phyloP scores from a whole-genome alignment of 225 moss, liverwort and hornwort genomes.

The Bryoerythrophyllum caledonicum region DNA sequence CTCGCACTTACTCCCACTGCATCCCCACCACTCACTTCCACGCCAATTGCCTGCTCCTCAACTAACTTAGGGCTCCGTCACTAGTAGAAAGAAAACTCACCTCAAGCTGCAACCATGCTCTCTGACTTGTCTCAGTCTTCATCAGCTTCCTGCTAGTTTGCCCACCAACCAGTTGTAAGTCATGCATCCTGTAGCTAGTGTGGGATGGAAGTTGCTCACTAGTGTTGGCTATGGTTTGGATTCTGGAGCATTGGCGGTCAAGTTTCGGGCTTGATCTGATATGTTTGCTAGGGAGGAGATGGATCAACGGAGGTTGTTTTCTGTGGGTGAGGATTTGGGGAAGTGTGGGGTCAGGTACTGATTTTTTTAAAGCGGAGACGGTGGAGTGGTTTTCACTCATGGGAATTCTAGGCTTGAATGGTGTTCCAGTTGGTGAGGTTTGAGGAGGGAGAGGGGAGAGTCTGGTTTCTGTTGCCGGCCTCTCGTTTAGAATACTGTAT shows the following conservation, averaged over 20 bases:
- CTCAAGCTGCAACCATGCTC: neutral
- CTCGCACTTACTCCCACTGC: neutral
- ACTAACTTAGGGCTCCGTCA: neutral
- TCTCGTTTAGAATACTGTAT: neutral
- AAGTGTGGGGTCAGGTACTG: neutral
- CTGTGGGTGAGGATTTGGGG: neutral
- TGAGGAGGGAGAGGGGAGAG: neutral
- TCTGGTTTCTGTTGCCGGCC: neutral
- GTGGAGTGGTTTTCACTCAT: neutral
- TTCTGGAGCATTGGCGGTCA: neutral
- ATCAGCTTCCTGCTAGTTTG: neutral
- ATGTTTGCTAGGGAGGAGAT: neutral
- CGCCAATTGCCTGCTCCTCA: neutral
- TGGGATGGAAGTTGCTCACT: too few relatives aligned
- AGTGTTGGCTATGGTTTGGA: neutral
- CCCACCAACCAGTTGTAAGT: neutral
- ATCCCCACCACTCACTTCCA: neutral
- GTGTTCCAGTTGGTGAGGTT: neutral
- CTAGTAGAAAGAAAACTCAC: too few relatives aligned
- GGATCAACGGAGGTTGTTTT: neutral
- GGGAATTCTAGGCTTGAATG: neutral
- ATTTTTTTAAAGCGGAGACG: neutral
- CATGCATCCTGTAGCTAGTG: neutral
- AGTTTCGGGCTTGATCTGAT: neutral
- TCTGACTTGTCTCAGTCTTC: neutral